Evolutionary conservation across 495 filamentous ascomycete species (phyloP).

Genomic region (Echria macrotheca): DNA sequence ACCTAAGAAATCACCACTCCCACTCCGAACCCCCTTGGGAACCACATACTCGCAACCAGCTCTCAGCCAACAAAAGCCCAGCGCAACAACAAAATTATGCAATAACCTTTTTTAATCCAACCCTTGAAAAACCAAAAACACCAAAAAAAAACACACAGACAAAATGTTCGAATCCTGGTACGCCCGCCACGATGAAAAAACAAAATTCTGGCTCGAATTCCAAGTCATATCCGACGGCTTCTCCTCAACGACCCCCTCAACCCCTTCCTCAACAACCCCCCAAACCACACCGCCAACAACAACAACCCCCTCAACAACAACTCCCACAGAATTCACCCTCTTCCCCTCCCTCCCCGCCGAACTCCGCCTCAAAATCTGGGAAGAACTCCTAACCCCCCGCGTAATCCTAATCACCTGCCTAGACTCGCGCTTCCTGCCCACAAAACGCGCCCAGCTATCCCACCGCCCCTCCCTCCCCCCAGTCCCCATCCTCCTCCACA

Average conservation of each 20-base stretch:
- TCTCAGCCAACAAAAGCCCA: background rate
- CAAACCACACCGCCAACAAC: too few species aligned
- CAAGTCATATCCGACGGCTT: slow-evolving; percentile 32
- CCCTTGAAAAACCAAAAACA: too few species aligned
- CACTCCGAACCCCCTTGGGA: too few species aligned
- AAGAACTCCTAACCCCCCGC: slow-evolving; percentile 34
- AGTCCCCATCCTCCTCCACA: slow-evolving; percentile 35
- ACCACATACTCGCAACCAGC: too few species aligned
- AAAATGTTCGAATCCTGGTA: slow-evolving; percentile 17
- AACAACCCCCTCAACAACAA: background rate
- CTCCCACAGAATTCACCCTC: slow-evolving; percentile 23
- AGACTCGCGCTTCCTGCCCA: slow-evolving; percentile 14
- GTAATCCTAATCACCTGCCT: slow-evolving; percentile 32
- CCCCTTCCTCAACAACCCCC: slow-evolving; percentile 7
- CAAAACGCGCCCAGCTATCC: slow-evolving; percentile 15
- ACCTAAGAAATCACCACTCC: too few species aligned
- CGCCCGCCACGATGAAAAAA: slow-evolving; percentile 10
- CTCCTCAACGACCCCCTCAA: background rate
- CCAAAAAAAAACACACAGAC: too few species aligned
- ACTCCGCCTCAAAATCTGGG: slow-evolving; percentile 44
- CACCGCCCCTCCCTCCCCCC: slow-evolving; percentile 13
- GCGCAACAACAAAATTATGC: background rate
- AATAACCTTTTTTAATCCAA: background rate
- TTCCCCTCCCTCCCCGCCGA: slow-evolving; percentile 41
- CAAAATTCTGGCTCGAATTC: slow-evolving; percentile 35